Percentiles rank a stretch among this genome's conserved stretches.
phyloP scores from a whole-genome alignment of 2,329 filamentous ascomycete genomes.

The Hyphodiscus sp. region DNA sequence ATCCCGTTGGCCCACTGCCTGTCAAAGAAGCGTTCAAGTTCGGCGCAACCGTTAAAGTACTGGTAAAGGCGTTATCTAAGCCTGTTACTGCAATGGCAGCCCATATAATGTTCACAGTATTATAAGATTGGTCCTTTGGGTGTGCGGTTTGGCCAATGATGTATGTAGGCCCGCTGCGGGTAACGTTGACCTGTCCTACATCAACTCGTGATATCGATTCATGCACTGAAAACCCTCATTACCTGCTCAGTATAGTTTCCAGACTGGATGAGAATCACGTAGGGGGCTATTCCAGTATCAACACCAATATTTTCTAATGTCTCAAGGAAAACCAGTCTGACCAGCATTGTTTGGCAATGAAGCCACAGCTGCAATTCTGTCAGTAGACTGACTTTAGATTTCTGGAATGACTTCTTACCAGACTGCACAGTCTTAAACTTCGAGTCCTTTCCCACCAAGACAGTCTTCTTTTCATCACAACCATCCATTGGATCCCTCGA shows the following conservation, averaged over 20 bases:
- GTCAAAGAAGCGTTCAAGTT: constrained; percentile 57
- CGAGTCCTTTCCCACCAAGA: constrained; percentile 16
- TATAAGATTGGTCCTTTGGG: constrained; percentile 24
- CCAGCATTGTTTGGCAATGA: constrained; percentile 25
- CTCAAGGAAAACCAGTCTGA: constrained; percentile 2
- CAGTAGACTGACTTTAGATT: background rate
- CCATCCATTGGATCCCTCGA: constrained; percentile 20
- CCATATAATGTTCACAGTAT: constrained; percentile 52
- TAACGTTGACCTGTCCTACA: constrained; percentile 53
- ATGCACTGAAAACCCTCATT: background rate
- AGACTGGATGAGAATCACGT: constrained; percentile 52
- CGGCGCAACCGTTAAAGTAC: constrained; percentile 55
- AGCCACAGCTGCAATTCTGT: constrained; percentile 17
- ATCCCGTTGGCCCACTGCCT: constrained; percentile 55
- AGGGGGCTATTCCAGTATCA: constrained; percentile 15
- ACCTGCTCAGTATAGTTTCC: constrained; percentile 51
- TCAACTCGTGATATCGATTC: constrained; percentile 25
- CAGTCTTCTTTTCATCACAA: constrained; percentile 18
- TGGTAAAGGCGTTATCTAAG: constrained; percentile 55
- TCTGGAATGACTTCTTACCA: constrained; percentile 10
- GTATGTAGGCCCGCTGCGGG: constrained; percentile 52
- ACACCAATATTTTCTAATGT: background rate
- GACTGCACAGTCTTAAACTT: constrained; percentile 24
- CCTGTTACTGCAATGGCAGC: constrained; percentile 44
- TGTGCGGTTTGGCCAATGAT: constrained; percentile 46